Base-by-base conservation (phyloP, 495 filamentous ascomycete genomes). In the Oidiodendron maius region DNA sequence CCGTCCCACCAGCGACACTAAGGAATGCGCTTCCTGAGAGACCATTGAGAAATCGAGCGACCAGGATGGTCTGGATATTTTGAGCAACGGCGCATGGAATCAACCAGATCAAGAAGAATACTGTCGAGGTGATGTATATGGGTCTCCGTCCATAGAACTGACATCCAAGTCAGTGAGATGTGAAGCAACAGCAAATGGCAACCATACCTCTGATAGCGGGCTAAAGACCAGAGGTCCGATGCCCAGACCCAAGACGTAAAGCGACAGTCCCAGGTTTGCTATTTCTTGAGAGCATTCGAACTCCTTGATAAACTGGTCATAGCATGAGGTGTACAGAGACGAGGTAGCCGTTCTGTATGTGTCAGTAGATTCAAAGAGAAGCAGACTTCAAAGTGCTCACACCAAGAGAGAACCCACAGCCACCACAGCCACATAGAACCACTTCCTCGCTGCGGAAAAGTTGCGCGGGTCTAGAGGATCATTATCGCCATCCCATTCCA, bases 11-110 rank as follows among this genome's bases (percentile, higher is more conserved):
- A n/a, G 81, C 71, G 60, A 87, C 88, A 20, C 83, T 87, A 45
- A 89, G 57, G 23, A 83, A 78, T 0, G 83, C 84, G 3, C 81
- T 80, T 23, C 87, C 87, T 60, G 88, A 86, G 13, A 83, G 71
- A 43, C 87, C 84, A 21, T 81, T 83, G 41, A 90, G 81, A 71
- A 90, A 89, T 20, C 87, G 82, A 22, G 88, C 72, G 51, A 90
- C 76, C 42, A 90, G 66, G 1, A 93, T 67, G 1, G 81, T 77
- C 54, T 75, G 63, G 40, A 81, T 74, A 53, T 86, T 87, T 47
- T 77, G 66, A 1, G 82, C 61, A 12, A 77, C 75, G 1, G 81
- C 78, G 37, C 73, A 74, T 17, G 75, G 85, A 48, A 78, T 81
- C 54, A 78, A 86, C 70, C 90, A 89, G 0, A 77, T 75, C 15